Evolutionary conservation across 1,139 yeast genomes (phyloP), one percentile per base, ranked within the genome.

Genomic region (Saccharomycopsis phalli): DNA sequence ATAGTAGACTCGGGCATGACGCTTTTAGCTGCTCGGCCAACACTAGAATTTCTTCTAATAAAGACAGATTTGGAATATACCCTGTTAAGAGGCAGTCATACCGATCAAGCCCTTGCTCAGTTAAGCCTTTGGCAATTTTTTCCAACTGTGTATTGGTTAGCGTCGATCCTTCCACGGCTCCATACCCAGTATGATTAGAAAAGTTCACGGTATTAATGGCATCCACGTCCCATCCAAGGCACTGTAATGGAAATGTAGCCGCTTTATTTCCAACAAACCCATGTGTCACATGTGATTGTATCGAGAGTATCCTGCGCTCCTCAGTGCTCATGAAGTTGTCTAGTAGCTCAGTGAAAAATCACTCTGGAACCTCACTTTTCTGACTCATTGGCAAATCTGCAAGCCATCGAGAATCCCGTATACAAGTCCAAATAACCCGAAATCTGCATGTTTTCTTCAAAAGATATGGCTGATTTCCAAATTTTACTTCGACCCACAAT

Each of bases 251-350:
- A 56, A 84, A 81, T 0, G 84, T 76, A 1, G 84, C 77, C 1
- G 93, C 87, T 44, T 79, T 69, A 55, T 81, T 81, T 1, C 94
- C 94, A 13, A 82, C 94, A 53, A 81, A 82, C 2, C 95, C 95
- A 53, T 84, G 94, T 3, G 76, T 81, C 2, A 84, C 94, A 57
- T 83, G 94, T 5, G 91, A 80, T 57, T 81, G 88, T 4, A 83
- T 69, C 2, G 83, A 69, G 5, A 76, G 59, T 1, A 74, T 61
- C n/a, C n/a, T n/a, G n/a, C n/a, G n/a, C n/a, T n/a, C n/a, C n/a
- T n/a, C n/a, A n/a, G n/a, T n/a, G n/a, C n/a, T n/a, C n/a, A n/a
- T n/a, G n/a, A n/a, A n/a, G n/a, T n/a, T n/a, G n/a, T n/a, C n/a
- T n/a, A n/a, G n/a, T n/a, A n/a, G n/a, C n/a, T n/a, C n/a, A n/a